These are phyloP conservation scores for Erodium maritimum DNA, from an alignment of 345 rosid species.

Conservation along the genomic window DNA sequence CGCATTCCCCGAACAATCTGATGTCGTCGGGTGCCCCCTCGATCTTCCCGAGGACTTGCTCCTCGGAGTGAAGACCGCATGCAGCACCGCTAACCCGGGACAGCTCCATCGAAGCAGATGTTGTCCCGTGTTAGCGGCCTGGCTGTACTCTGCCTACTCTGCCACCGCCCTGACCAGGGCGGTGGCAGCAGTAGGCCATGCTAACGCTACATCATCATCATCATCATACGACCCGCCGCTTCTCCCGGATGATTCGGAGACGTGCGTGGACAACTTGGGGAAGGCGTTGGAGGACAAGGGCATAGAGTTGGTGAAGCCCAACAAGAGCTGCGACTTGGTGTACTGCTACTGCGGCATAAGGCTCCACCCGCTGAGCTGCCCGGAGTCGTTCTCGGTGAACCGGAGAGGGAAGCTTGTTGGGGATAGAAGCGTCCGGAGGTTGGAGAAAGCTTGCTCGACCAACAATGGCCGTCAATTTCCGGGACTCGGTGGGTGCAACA, in stretches of 20 bases:
- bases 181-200: too few species aligned
- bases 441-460: slow-evolving; percentile 61
- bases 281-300: slow-evolving; percentile 61
- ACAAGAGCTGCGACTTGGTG: slow-evolving; percentile 72
- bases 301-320: slow-evolving; percentile 76
- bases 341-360: slow-evolving; percentile 93
- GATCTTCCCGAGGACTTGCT: slow-evolving; percentile 54
- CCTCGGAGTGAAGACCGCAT: slow-evolving; percentile 39
- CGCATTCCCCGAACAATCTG: slow-evolving; percentile 72
- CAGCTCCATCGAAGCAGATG: slow-evolving; percentile 43
- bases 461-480: too few species aligned
- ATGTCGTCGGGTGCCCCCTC: slow-evolving; percentile 43
- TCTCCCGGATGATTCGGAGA: slow-evolving; percentile 94
- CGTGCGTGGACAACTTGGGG: slow-evolving; percentile 85
- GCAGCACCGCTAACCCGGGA: slow-evolving; percentile 13
- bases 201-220: too few species aligned
- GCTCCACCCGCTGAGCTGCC: slow-evolving; percentile 89
- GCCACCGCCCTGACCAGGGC: slow-evolving; percentile 46
- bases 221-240: slow-evolving; percentile 45
- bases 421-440: slow-evolving; percentile 32
- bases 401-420: too few species aligned
- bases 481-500: slow-evolving; percentile 62
- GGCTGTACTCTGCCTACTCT: slow-evolving; percentile 73
- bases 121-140: slow-evolving; percentile 68
- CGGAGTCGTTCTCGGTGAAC: slow-evolving; percentile 73